These are phyloP conservation scores for Apiospora aurea DNA, from an alignment of 2,329 filamentous ascomycete genomes.

Conservation along the genomic window DNA sequence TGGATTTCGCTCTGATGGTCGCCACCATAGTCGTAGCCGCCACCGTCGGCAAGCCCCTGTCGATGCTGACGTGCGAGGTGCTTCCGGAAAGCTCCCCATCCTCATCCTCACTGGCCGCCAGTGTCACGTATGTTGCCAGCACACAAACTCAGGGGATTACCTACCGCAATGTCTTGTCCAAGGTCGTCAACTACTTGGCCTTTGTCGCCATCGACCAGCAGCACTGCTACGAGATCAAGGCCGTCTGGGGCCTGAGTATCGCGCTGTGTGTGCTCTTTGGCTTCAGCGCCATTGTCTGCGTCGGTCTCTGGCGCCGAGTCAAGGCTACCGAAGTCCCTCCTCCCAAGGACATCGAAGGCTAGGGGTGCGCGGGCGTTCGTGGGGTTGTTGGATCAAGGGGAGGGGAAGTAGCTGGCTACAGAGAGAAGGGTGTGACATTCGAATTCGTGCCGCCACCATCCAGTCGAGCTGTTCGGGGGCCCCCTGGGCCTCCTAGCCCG, in stretches of 20 bases:
- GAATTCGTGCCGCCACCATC: constrained; percentile 7
- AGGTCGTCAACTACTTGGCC: constrained; percentile 49
- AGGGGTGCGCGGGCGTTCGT: constrained; percentile 55
- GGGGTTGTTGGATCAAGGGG: constrained; percentile 30
- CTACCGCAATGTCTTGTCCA: constrained; percentile 34
- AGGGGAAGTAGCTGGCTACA: constrained; percentile 23
- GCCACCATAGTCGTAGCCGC: constrained; percentile 80
- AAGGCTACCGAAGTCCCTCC: constrained; percentile 48
- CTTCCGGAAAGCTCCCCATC: constrained; percentile 53
- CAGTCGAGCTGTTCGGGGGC: constrained; percentile 18
- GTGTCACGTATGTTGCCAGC: constrained; percentile 31
- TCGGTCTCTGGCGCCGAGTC: constrained; percentile 68
- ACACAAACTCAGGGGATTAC: constrained; percentile 36
- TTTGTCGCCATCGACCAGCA: constrained; percentile 61
- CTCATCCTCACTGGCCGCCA: constrained; percentile 45
- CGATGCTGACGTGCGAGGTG: constrained; percentile 74
- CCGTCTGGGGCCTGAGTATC: constrained; percentile 86
- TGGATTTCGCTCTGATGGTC: constrained; percentile 75
- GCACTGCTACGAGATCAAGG: constrained; percentile 85
- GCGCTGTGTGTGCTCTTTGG: constrained; percentile 76
- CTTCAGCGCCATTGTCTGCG: constrained; percentile 64
- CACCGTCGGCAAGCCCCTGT: constrained; percentile 80
- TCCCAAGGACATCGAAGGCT: constrained; percentile 58
- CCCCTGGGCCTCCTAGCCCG: constrained; percentile 8
- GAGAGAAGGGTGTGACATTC: constrained; percentile 27